Conservation (phyloP, 371 early-diverging fungal species). For the Agmasoma carcini region DNA sequence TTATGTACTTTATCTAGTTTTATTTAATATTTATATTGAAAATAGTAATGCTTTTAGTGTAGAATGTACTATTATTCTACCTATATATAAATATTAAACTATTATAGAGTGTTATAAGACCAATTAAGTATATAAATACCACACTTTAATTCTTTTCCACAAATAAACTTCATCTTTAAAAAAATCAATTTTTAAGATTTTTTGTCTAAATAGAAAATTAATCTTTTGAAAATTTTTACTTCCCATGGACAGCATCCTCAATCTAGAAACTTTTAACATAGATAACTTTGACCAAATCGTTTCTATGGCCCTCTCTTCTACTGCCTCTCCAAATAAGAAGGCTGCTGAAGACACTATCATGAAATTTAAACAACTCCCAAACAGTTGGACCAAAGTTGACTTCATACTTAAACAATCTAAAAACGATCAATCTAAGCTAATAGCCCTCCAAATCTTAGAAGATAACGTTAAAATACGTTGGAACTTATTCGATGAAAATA, state of each 20-base stretch:
- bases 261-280: constrained; percentile 43
- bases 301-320: constrained; percentile 16
- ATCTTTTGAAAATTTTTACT: constrained; percentile 6
- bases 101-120: no score
- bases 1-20: no score
- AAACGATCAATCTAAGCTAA: constrained; percentile 67
- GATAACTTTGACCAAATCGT: constrained; percentile 48
- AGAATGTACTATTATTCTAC: no score
- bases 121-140: no score
- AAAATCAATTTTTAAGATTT: no score
- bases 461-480: constrained; percentile 85
- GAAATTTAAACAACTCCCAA: constrained; percentile 84
- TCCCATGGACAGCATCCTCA: constrained; percentile 48
- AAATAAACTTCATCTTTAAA: no score
- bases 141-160: no score
- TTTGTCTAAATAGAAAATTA: neutral
- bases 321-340: constrained; percentile 17
- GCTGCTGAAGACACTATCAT: constrained; percentile 56
- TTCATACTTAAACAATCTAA: constrained; percentile 70
- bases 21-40: no score
- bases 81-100: no score
- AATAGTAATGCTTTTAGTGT: no score
- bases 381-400: constrained; percentile 84
- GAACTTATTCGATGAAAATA: constrained; percentile 73
- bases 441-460: constrained; percentile 85